A percentile compares a stretch with the other conserved stretches of the same genome.
phyloP scores from a whole-genome alignment of 345 rosid species.

The Garcia nutans region DNA sequence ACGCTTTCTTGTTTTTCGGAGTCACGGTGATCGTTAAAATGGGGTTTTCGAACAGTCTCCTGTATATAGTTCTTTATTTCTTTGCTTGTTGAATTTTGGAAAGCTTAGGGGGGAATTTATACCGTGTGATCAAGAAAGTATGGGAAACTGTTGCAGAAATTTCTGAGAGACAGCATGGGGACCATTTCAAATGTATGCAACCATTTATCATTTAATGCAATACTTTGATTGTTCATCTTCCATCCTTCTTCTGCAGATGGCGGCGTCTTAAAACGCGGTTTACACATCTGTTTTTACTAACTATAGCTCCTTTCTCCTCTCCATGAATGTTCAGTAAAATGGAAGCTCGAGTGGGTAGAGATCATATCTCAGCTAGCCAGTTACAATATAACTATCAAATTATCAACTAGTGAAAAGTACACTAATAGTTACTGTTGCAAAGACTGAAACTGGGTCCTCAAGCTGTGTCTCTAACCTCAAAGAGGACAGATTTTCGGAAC shows the following conservation, averaged over 20 bases:
- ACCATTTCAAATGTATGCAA: constrained; percentile 4
- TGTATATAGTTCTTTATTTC: not conserved
- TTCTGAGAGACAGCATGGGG: constrained; percentile 18
- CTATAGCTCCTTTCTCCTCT: too few species aligned
- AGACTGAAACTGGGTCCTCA: too few species aligned
- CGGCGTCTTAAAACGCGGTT: constrained; percentile 20
- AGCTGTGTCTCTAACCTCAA: too few species aligned
- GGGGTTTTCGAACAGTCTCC: not conserved
- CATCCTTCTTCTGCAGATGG: not conserved
- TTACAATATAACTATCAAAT: too few species aligned
- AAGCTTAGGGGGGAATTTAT: not conserved
- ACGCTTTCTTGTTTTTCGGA: constrained; percentile 9
- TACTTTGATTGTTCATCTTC: constrained; percentile 1
- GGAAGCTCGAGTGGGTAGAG: too few species aligned
- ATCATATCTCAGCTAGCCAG: too few species aligned
- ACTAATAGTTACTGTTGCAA: too few species aligned
- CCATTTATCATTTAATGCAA: constrained; percentile 1
- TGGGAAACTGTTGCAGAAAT: constrained; percentile 19
- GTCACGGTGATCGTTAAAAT: not conserved
- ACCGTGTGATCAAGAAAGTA: not conserved
- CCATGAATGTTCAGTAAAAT: too few species aligned
- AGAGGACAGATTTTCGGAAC: too few species aligned
- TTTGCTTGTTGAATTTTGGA: not conserved
- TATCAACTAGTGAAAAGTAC: too few species aligned
- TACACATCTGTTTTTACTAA: not conserved